Conservation (phyloP, 2,329 filamentous ascomycete species). For the Alternaria solani region DNA sequence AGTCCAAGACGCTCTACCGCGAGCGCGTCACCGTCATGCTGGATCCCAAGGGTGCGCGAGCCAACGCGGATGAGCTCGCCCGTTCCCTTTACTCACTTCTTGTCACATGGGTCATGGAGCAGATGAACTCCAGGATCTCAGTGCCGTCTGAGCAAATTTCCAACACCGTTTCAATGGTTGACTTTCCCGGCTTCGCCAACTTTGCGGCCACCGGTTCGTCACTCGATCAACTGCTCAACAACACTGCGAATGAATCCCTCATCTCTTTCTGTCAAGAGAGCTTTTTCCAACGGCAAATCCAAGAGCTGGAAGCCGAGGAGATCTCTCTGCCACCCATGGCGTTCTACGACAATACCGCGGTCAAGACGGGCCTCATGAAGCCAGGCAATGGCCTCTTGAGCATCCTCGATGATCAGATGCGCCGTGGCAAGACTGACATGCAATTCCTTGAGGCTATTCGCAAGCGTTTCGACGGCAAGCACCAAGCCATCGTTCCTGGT, state of each 20-base stretch:
- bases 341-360: conserved; percentile 98
- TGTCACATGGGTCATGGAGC: conserved; percentile 93
- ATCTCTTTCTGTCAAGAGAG: conserved; percentile 94
- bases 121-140: conserved; percentile 87
- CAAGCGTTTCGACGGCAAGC: conserved; percentile 94
- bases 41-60: conserved; percentile 86
- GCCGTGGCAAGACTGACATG: conserved; percentile 84
- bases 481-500: conserved; percentile 83
- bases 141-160: conserved; percentile 85
- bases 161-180: conserved; percentile 93
- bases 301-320: conserved; percentile 93
- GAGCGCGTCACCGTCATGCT: conserved; percentile 99
- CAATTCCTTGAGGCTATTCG: conserved; percentile 90
- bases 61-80: conserved; percentile 92
- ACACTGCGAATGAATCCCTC: conserved; percentile 88
- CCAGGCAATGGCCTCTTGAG: conserved; percentile 90
- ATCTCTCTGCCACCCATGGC: conserved; percentile 88
- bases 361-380: conserved; percentile 90
- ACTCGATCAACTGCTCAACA: conserved; percentile 92
- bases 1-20: conserved; percentile 94
- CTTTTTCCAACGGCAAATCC: conserved; percentile 94
- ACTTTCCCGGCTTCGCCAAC: conserved; percentile 95
- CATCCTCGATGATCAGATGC: conserved; percentile 95
- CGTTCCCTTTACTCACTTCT: conserved; percentile 92
- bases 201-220: conserved; percentile 82